Evolutionary conservation across 371 early-diverging fungal species (phyloP), one percentile per base, ranked within the genome.

Genomic region (Mucor indicus): DNA sequence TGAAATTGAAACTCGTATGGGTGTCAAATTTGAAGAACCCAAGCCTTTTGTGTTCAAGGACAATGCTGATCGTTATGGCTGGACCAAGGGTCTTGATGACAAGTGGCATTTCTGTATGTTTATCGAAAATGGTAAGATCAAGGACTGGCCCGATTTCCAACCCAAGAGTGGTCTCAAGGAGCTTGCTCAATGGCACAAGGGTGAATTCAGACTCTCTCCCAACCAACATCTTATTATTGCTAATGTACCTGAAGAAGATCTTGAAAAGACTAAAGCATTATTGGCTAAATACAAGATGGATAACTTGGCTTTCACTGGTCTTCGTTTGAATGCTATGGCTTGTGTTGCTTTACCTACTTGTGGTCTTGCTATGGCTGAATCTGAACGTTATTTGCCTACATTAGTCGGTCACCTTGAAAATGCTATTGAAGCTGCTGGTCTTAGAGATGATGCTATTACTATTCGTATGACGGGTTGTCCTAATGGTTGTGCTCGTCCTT

Each of bases 391-490:
- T 75, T 72, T 95, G 55, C 96, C 95, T 39, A 70, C 76, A 33
- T 75, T 95, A 47, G 86, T 95, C 27, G 72, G 71, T 16, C 79
- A 75, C 58, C 75, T 95, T 41, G 96, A 95, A 64, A 55, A 68
- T 0, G 68, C 85, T 15, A 72, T 95, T 46, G 89, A 89, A 55
- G 87, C 82, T 48, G 71, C 83, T 33, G 94, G 94, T 24, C 65
- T 95, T 52, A 75, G 85, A 31, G 77, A 91, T 31, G 91, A 93
- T 63, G 89, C 91, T 39, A 91, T 95, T 59, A 88, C 89, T 19
- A 90, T 94, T 56, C 86, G 96, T 62, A 95, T 95, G 96, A 94
- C 96, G 0, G 96, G 96, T 50, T 95, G 96, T 62, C 96, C 96
- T 20, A 95, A 95, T 68, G 94, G 94, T 53, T 95, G 96, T 60